Conservation (phyloP, 495 filamentous ascomycete genomes). For the Tuber indicum region DNA sequence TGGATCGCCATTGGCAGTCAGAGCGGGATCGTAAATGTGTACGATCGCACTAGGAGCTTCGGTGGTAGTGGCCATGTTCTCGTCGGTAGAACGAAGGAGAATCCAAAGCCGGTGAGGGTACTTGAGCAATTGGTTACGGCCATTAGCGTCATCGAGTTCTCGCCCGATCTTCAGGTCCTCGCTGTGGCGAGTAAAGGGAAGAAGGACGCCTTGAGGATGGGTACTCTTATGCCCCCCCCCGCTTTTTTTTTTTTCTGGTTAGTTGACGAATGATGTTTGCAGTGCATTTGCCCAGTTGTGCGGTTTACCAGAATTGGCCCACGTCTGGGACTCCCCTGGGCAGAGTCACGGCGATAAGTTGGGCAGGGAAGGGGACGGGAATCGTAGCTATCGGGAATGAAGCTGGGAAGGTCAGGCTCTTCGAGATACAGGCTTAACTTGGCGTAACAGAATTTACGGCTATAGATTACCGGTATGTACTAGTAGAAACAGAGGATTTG, state of each 20-base stretch:
- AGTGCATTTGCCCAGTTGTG: conserved; percentile 86
- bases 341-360: conserved; percentile 70
- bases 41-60: conserved; percentile 62
- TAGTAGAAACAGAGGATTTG: not conserved
- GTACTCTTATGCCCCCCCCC: conserved; percentile 41
- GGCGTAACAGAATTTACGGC: not conserved
- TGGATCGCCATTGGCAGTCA: conserved; percentile 83
- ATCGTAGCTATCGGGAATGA: conserved; percentile 82
- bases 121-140: conserved; percentile 85
- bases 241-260: not conserved
- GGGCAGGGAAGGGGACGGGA: conserved; percentile 59
- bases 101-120: conserved; percentile 61
- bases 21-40: conserved; percentile 84
- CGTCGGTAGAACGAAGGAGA: conserved; percentile 52
- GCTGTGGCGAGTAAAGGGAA: conserved; percentile 78
- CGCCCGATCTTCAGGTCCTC: conserved; percentile 80
- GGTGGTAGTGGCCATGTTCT: conserved; percentile 43
- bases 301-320: conserved; percentile 95
- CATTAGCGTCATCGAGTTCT: conserved; percentile 67
- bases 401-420: conserved; percentile 72
- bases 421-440: conserved; percentile 64
- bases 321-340: conserved; percentile 84
- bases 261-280: conserved; percentile 13
- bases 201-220: conserved; percentile 74
- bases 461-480: not conserved